Evolutionary conservation across 176 grass and related monocot species (phyloP).

Genomic region (Thalia dealbata): DNA sequence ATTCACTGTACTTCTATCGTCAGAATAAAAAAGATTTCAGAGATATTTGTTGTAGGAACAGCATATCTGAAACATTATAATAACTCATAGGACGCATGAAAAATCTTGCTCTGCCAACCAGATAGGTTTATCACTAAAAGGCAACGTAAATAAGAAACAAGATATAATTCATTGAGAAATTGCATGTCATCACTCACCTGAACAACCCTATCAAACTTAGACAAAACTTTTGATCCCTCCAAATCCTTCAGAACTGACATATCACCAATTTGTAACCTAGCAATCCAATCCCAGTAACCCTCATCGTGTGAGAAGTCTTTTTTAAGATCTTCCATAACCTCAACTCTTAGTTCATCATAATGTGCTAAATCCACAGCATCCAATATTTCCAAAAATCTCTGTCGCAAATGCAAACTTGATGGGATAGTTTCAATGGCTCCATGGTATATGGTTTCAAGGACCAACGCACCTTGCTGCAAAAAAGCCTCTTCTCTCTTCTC

Average conservation of each 20-base stretch:
- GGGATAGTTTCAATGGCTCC: conserved; percentile 60
- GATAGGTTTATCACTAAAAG: not conserved
- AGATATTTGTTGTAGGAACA: not conserved
- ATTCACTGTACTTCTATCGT: not conserved
- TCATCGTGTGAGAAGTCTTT: conserved; percentile 64
- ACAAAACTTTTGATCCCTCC: conserved; percentile 27
- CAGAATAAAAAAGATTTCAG: not conserved
- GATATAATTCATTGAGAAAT: not conserved
- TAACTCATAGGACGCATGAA: not conserved
- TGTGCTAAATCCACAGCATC: conserved; percentile 52
- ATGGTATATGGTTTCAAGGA: conserved; percentile 74
- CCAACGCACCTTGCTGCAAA: conserved; percentile 78
- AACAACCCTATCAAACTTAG: conserved; percentile 54
- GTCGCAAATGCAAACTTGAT: conserved; percentile 57
- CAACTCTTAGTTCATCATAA: conserved; percentile 62
- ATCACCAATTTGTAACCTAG: conserved; percentile 46
- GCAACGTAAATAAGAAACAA: not conserved
- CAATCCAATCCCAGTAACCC: conserved; percentile 80
- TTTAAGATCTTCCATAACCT: conserved; percentile 68
- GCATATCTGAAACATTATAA: not conserved
- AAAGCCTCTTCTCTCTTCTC: conserved; percentile 56
- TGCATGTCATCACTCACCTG: conserved; percentile 36
- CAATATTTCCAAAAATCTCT: conserved; percentile 71
- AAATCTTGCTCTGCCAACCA: not conserved
- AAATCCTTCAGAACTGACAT: conserved; percentile 23